Percentiles rank a stretch among this genome's conserved stretches.
phyloP scores from a whole-genome alignment of 768 basidiomycete genomes.

The Tylopilus subfusipes region DNA sequence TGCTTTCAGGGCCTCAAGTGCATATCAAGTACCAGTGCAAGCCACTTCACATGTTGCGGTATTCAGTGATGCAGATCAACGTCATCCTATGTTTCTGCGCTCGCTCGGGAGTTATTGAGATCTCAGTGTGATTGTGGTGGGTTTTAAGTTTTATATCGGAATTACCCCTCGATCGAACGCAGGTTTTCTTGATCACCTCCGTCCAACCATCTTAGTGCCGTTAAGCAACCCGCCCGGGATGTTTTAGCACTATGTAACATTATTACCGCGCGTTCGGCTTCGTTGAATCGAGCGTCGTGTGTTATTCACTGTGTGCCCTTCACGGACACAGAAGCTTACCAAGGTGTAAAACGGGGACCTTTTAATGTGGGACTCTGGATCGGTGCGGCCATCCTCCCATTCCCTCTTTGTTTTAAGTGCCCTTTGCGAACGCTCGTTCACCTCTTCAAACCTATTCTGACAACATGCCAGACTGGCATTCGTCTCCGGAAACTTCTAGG shows the following conservation, averaged over 20 bases:
- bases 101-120: background rate
- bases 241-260: background rate
- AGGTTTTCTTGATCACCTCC: constrained; percentile 9
- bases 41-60: background rate
- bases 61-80: background rate
- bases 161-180: constrained; percentile 4
- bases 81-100: background rate
- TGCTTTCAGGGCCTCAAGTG: background rate
- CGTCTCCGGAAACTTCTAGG: constrained; percentile 33
- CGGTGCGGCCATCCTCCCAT: background rate
- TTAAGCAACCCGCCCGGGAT: constrained; percentile 14
- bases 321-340: constrained; percentile 15
- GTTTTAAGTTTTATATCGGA: background rate
- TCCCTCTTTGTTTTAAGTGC: background rate
- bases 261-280: constrained; percentile 19
- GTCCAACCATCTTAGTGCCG: constrained; percentile 14
- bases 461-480: constrained; percentile 42
- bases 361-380: constrained; percentile 8
- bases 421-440: background rate
- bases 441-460: background rate
- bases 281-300: constrained; percentile 8
- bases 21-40: background rate
- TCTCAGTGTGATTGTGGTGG: background rate
- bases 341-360: background rate
- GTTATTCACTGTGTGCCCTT: constrained; percentile 1